These are phyloP conservation scores for Fusarium newnesense DNA, from an alignment of 2,329 filamentous ascomycete genomes.

Conservation along the genomic window DNA sequence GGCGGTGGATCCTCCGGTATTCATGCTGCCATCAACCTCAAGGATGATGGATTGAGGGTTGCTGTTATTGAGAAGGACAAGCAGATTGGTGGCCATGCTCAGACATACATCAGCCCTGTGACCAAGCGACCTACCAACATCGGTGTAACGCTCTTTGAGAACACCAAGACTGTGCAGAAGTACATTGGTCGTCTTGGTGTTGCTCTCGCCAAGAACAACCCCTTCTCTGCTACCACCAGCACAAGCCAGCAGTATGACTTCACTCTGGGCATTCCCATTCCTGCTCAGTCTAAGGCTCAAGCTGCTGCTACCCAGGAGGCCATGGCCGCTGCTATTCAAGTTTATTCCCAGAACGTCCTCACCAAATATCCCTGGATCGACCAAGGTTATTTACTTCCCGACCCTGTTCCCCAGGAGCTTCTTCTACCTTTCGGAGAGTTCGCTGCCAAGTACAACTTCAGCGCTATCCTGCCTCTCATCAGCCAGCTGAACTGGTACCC, in stretches of 20 bases:
- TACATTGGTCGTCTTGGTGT: conserved; percentile 29
- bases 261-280: conserved; percentile 28
- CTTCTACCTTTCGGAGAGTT: conserved; percentile 30
- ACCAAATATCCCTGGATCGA: conserved; percentile 37
- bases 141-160: conserved; percentile 25
- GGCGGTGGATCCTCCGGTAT: conserved; percentile 27
- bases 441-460: conserved; percentile 27
- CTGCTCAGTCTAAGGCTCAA: neutral
- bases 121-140: conserved; percentile 23
- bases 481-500: conserved; percentile 33
- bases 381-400: conserved; percentile 29
- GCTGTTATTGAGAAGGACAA: conserved; percentile 30
- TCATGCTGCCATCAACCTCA: conserved; percentile 21
- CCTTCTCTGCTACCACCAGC: neutral
- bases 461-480: conserved; percentile 18
- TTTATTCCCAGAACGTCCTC: conserved; percentile 20
- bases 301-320: conserved; percentile 1
- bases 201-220: neutral
- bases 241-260: conserved; percentile 30
- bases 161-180: conserved; percentile 19
- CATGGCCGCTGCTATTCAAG: neutral
- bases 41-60: conserved; percentile 16
- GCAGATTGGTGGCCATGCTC: conserved; percentile 36
- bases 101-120: conserved; percentile 28
- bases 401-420: conserved; percentile 32